Base-by-base conservation (phyloP, 108 stramenopile genomes). In the Nitzschia palea region DNA sequence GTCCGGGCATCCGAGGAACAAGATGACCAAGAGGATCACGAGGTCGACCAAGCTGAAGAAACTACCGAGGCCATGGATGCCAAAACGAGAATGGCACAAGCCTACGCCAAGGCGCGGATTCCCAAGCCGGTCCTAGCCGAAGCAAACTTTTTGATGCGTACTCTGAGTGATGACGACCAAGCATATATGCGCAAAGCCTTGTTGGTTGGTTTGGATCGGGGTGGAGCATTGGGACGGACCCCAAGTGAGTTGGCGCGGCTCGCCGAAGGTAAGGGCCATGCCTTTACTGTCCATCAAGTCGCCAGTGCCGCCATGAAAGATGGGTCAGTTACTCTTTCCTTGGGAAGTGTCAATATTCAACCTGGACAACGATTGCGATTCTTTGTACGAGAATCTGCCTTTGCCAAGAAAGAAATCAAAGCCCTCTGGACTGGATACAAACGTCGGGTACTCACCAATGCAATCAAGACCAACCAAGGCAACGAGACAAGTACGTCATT, bases 391-490 rank as follows among this genome's bases (percentile, higher is more conserved):
- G 91, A 95, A 67, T 70, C 80, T 0, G 81, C 80, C 3, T 90
- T 90, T 80, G 89, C 94, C n/a, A 90, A 80, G 57, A 91, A 89
- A 73, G 94, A 92, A 75, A 78, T 89, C 2, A 85, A 83, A 45
- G 90, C 94, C 14, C 35, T 95, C 14, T 95, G 90, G 94, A 86
- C 65, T 36, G 94, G 90, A 47, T 95, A 89, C 70, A 92, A 95
- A 27, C 88, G 87, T 65, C 80, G 67, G 23, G 67, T 74, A 14
- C 44, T 88, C 31, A 71, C 74, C 31, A 60, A 75, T 9, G 64
- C 76, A 0, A 45, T 84, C 55, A 58, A 62, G 32, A 68, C 57
- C 10, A 42, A 45, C 26, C 29, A 30, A 40, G 31, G 30, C n/a
- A 14, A 50, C 8, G 42, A 36, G 20, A 34, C 20, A 20, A 48